Evolutionary conservation across 2,329 filamentous ascomycete genomes (phyloP), one percentile per base, ranked within the genome.

Genomic region (Berkeleyomyces basicola): DNA sequence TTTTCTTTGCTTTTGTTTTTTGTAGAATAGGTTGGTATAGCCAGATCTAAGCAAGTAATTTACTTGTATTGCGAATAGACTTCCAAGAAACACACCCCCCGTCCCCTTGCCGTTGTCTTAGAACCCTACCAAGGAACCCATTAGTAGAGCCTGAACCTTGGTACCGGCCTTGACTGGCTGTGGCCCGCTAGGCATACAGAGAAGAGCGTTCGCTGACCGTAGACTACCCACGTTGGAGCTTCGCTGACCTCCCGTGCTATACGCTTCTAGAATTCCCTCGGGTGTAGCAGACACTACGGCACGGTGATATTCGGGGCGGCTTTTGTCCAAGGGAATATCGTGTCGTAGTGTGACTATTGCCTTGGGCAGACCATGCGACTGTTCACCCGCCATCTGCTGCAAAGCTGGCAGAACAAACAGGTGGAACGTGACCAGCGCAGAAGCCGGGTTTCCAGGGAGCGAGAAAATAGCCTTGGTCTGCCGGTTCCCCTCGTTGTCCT

Each of bases 391-490:
- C 68, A 87, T 78, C 67, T 87, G 84, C 69, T 95, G 90, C 64
- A 99, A 75, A 0, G 88, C 84, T 0, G 93, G 93, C 9, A 99
- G 78, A 7, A 97, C 90, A 72, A 99, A 97, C 1, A 99, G 81
- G 70, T 97, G 88, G 69, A 95, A 90, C 0, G 92, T 95, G 7
- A 97, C 93, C 1, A 96, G 79, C 0, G 93, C 92, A 2, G 88
- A 93, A 1, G 92, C 93, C 0, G 93, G 93, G 71, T 99, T 99
- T 0, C 93, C 93, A 0, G 93, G 93, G 0, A 99, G 79, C 0
- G 89, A 88, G 74, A 99, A 99, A 67, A 99, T 82, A 64, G 86
- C 79, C 70, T 88, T 90, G 1, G 75, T 76, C 33, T 82, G 73
- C 55, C 84, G 79, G 65, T 81, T 80, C 64, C 82, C 77, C 3